Percentiles rank a stretch among this genome's conserved stretches.
These are phyloP conservation scores for Artemisia argyi DNA, from an alignment of 129 eudicot species.

Conservation along the genomic window DNA sequence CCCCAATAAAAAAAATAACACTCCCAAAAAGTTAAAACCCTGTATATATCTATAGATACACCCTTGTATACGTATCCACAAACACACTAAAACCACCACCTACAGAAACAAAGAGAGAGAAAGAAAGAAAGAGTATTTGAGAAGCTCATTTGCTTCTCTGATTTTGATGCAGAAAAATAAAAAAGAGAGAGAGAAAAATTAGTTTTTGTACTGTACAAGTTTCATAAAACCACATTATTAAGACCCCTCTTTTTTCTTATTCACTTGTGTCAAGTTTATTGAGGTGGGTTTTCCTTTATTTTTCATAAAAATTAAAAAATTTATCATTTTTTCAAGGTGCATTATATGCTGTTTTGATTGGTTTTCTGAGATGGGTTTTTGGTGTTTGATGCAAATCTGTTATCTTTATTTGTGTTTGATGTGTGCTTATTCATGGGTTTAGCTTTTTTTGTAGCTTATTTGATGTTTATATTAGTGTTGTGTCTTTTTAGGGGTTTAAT, in stretches of 20 bases:
- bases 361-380: slow-evolving; percentile 20
- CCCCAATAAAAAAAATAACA: not conserved
- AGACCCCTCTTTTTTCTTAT: slow-evolving; percentile 30
- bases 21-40: not conserved
- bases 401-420: not conserved
- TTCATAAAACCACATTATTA: slow-evolving; percentile 20
- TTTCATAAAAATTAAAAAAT: no score
- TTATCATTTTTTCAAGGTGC: no score
- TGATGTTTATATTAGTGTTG: slow-evolving; percentile 20
- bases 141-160: slow-evolving; percentile 74
- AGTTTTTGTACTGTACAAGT: slow-evolving; percentile 44
- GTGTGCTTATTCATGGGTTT: not conserved
- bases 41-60: slow-evolving; percentile 1
- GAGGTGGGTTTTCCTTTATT: slow-evolving; percentile 34
- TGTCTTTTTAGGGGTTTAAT: slow-evolving; percentile 26
- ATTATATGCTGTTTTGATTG: slow-evolving; percentile 13
- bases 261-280: slow-evolving; percentile 33
- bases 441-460: not conserved
- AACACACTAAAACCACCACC: slow-evolving; percentile 9
- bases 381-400: not conserved
- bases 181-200: slow-evolving; percentile 32
- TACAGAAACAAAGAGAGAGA: not conserved
- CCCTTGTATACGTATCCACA: not conserved
- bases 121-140: slow-evolving; percentile 56
- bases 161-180: slow-evolving; percentile 63